phyloP scores from a whole-genome alignment of 371 early-diverging fungal genomes.

The Apophysomyces ossiformis region DNA sequence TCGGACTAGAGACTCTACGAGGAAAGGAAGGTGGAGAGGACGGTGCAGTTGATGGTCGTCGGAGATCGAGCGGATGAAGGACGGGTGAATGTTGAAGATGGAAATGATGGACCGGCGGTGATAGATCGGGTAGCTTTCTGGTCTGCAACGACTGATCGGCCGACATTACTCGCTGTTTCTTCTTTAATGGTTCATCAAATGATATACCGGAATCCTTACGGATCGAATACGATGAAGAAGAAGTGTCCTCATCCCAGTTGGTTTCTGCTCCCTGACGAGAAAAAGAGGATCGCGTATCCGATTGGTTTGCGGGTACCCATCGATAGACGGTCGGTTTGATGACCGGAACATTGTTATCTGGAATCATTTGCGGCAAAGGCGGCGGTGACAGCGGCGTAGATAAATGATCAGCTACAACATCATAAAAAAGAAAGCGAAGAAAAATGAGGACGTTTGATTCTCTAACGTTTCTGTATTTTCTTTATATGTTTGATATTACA shows the following conservation, averaged over 20 bases:
- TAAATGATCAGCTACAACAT: slow-evolving; percentile 3
- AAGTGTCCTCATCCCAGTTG: slow-evolving; percentile 13
- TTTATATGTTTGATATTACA: neutral
- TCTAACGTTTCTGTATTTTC: neutral
- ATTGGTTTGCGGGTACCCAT: slow-evolving; percentile 33
- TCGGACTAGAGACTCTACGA: slow-evolving; percentile 14
- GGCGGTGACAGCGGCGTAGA: slow-evolving; percentile 15
- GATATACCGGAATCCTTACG: slow-evolving; percentile 48
- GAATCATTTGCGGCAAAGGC: slow-evolving; percentile 14
- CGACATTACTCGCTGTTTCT: slow-evolving; percentile 42
- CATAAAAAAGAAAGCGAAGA: neutral
- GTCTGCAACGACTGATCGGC: slow-evolving; percentile 25
- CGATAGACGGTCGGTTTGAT: slow-evolving; percentile 49
- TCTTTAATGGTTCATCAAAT: slow-evolving; percentile 31
- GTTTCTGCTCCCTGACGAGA: slow-evolving; percentile 4
- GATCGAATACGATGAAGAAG: slow-evolving; percentile 14
- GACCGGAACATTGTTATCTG: slow-evolving; percentile 34
- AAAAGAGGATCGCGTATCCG: slow-evolving; percentile 14
- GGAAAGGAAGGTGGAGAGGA: slow-evolving; percentile 14
- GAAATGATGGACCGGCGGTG: slow-evolving; percentile 22
- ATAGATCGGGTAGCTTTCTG: slow-evolving; percentile 35
- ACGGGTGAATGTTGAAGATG: slow-evolving; percentile 22
- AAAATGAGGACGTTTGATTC: neutral
- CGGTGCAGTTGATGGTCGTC: slow-evolving; percentile 23
- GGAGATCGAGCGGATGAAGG: slow-evolving; percentile 35